A percentile compares a stretch with the other conserved stretches of the same genome.
phyloP scores from a whole-genome alignment of 495 filamentous ascomycete species.

The Astrocystis sublimbata region DNA sequence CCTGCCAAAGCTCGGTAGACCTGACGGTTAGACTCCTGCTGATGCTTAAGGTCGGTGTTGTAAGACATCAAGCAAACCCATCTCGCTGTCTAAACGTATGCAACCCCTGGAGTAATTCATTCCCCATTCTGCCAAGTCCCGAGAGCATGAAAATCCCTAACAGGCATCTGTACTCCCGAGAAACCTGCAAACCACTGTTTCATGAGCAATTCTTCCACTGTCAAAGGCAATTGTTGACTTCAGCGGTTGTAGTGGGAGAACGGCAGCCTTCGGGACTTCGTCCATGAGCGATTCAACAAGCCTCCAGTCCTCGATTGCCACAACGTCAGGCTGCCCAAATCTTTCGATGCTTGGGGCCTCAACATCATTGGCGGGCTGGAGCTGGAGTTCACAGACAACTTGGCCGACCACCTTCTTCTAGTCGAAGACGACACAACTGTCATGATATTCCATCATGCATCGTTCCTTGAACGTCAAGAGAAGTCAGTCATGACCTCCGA shows the following conservation, averaged over 20 bases:
- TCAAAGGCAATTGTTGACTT: too few species aligned
- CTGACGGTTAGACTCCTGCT: conserved; percentile 20
- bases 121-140: too few species aligned
- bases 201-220: too few species aligned
- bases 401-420: conserved; percentile 49
- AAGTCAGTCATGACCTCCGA: conserved; percentile 1
- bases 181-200: too few species aligned
- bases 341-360: conserved; percentile 30
- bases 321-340: conserved; percentile 24
- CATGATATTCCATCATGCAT: conserved; percentile 48
- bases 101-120: too few species aligned
- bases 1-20: conserved; percentile 22
- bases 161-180: too few species aligned
- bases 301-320: conserved; percentile 17
- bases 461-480: conserved; percentile 35
- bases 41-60: conserved; percentile 26
- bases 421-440: conserved; percentile 43
- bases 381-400: conserved; percentile 46
- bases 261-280: conserved; percentile 8
- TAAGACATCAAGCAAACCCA: conserved; percentile 17
- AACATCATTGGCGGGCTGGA: conserved; percentile 40
- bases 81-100: conserved; percentile 8
- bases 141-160: too few species aligned
- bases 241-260: conserved; percentile 11
- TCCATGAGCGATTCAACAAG: conserved; percentile 12